A percentile compares a stretch with the other conserved stretches of the same genome.
These are phyloP conservation scores for Trichoderma brevicompactum DNA, from an alignment of 2,329 filamentous ascomycete genomes.

Conservation along the genomic window DNA sequence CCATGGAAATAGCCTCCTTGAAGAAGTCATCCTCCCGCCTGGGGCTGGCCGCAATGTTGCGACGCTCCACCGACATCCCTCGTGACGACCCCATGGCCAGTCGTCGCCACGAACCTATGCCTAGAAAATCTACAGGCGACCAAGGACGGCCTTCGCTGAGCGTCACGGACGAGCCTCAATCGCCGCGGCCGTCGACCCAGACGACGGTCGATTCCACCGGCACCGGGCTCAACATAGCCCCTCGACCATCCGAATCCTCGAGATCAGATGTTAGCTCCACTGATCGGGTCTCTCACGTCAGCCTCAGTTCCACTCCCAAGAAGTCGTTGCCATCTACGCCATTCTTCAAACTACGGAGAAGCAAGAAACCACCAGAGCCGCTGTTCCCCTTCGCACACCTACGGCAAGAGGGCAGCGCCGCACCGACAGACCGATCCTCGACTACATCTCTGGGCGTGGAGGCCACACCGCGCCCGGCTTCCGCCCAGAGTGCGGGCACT, in stretches of 20 bases:
- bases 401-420: conserved; percentile 66
- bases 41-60: conserved; percentile 57
- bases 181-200: conserved; percentile 40
- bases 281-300: conserved; percentile 63
- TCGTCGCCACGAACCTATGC: conserved; percentile 8
- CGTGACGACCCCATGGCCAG: conserved; percentile 37
- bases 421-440: conserved; percentile 45
- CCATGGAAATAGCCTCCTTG: conserved; percentile 60
- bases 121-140: conserved; percentile 48
- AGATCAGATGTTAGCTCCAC: conserved; percentile 83
- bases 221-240: conserved; percentile 54
- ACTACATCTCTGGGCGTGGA: conserved; percentile 48
- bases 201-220: conserved; percentile 38
- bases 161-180: conserved; percentile 61
- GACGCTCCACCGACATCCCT: conserved; percentile 56
- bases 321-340: conserved; percentile 67
- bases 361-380: conserved; percentile 72
- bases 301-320: conserved; percentile 64
- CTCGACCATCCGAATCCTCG: conserved; percentile 72
- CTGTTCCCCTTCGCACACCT: conserved; percentile 86
- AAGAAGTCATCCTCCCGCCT: conserved; percentile 62
- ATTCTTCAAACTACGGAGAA: conserved; percentile 82
- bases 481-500: conserved; percentile 41
- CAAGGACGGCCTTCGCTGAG: conserved; percentile 40
- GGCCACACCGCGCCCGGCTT: conserved; percentile 43